Evolutionary conservation across 345 rosid genomes (phyloP), one percentile per base, ranked within the genome.

Genomic region (Arabidopsis arenosa): DNA sequence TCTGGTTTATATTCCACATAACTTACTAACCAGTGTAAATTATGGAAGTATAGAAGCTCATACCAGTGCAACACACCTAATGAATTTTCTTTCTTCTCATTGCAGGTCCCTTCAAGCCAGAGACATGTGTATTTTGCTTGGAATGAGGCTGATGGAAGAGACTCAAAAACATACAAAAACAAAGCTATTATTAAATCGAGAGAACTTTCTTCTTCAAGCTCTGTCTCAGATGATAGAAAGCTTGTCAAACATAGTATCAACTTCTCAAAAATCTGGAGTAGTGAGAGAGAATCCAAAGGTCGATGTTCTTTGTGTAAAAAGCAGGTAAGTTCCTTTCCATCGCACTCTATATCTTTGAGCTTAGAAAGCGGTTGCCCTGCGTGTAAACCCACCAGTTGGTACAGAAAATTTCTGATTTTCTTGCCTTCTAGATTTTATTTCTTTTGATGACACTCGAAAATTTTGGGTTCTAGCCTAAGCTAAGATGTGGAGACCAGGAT

Each of bases 41-140:
- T 15, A 36, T 66, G 52, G 11, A 37, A 23, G 52, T 58, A 66
- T 66, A 12, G 40, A 75, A 58, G 58, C 73, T 56, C 18, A 47
- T 60, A 47, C 62, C 21, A 53, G 3, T 61, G 57, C 35, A 69
- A 26, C 15, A 21, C 32, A 62, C 47, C 41, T 66, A 72, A 61
- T 36, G 14, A 47, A 7, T 6, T 39, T 35, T 61, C n/a, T 68
- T 30, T 83, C 59, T 45, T 78, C 65, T 40, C 8, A 58, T 28
- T 54, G 54, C 84, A 95, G 97, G 97, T 92, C 80, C 97, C 97
- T 74, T 89, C 97, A 80, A 95, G 97, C 85, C 97, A 92, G 80
- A 85, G 93, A 72, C 81, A 73, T 78, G 93, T 88, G 21, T 79
- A 81, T 81, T 92, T 95, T 80, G 85, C 97, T 68, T 86, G 90